Percentiles rank a stretch among this genome's conserved stretches.
phyloP scores from a whole-genome alignment of 805 yeast genomes.

The Metschnikowia peoriensis region DNA sequence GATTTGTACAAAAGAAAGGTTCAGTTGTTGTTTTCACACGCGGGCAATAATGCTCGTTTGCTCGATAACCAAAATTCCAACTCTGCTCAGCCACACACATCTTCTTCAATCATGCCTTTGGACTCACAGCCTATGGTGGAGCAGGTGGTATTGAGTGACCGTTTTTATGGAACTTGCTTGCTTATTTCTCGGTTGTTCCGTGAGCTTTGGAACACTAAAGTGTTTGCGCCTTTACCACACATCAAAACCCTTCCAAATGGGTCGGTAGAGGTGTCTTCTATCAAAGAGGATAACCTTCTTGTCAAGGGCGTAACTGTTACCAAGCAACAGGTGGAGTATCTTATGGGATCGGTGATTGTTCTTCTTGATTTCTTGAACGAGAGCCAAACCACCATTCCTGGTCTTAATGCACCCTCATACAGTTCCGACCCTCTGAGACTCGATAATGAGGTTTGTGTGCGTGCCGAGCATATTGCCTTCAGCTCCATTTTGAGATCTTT shows the following conservation, averaged over 20 bases:
- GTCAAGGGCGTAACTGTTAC: constrained; percentile 45
- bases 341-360: constrained; percentile 67
- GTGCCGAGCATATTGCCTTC: constrained; percentile 90
- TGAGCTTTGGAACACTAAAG: constrained; percentile 72
- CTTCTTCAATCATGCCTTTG: constrained; percentile 13
- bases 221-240: constrained; percentile 52
- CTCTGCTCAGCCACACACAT: constrained; percentile 17
- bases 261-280: constrained; percentile 33
- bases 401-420: constrained; percentile 56
- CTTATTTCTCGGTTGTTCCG: constrained; percentile 76
- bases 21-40: constrained; percentile 49
- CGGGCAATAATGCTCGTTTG: constrained; percentile 52
- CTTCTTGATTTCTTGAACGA: constrained; percentile 67
- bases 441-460: constrained; percentile 66
- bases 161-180: constrained; percentile 85
- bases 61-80: constrained; percentile 17
- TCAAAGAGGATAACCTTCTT: constrained; percentile 44
- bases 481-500: constrained; percentile 73
- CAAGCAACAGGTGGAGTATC: constrained; percentile 59
- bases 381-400: constrained; percentile 60
- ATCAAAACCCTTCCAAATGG: constrained; percentile 39
- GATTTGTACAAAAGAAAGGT: constrained; percentile 45
- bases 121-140: constrained; percentile 48
- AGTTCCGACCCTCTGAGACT: constrained; percentile 48
- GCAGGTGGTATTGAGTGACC: constrained; percentile 84